Evolutionary conservation across 176 grass and related monocot species (phyloP).

Genomic region (Carex parvula): DNA sequence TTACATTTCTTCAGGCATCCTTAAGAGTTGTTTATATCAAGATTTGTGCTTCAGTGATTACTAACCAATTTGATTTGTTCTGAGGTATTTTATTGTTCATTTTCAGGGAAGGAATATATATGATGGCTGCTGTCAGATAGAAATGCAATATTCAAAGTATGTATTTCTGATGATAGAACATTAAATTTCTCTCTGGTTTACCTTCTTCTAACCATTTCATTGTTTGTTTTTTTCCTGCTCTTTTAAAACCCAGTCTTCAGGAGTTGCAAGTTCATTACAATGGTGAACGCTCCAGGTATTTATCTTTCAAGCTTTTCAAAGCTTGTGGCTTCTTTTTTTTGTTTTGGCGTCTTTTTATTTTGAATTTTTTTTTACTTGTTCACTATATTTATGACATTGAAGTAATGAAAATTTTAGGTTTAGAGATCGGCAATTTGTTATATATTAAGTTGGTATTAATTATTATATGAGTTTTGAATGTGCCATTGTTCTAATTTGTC

Average conservation of each 20-base stretch:
- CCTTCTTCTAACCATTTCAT: slow-evolving; percentile 29
- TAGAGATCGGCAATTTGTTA: background rate
- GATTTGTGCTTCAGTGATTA: background rate
- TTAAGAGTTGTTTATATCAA: background rate
- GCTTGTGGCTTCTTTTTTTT: background rate
- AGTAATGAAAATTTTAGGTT: background rate
- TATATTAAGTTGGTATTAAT: background rate
- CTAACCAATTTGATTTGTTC: background rate
- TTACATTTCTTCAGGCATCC: background rate
- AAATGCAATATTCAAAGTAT: slow-evolving; percentile 99
- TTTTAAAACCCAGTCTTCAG: slow-evolving; percentile 58
- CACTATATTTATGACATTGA: background rate
- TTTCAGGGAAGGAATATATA: slow-evolving; percentile 96
- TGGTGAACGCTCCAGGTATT: slow-evolving; percentile 91
- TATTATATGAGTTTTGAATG: background rate
- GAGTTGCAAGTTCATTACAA: slow-evolving; percentile 99
- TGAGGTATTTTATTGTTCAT: slow-evolving; percentile 9
- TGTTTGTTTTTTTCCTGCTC: slow-evolving; percentile 4
- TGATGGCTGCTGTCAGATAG: slow-evolving; percentile 99
- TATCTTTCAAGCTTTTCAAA: slow-evolving; percentile 6
- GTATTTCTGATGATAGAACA: slow-evolving; percentile 20
- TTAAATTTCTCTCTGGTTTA: background rate
- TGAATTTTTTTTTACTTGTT: background rate
- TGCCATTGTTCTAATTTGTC: background rate
- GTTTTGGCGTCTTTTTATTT: background rate